Conservation (phyloP, 169 alveolate genomes). For the Eimeria falciformis region DNA sequence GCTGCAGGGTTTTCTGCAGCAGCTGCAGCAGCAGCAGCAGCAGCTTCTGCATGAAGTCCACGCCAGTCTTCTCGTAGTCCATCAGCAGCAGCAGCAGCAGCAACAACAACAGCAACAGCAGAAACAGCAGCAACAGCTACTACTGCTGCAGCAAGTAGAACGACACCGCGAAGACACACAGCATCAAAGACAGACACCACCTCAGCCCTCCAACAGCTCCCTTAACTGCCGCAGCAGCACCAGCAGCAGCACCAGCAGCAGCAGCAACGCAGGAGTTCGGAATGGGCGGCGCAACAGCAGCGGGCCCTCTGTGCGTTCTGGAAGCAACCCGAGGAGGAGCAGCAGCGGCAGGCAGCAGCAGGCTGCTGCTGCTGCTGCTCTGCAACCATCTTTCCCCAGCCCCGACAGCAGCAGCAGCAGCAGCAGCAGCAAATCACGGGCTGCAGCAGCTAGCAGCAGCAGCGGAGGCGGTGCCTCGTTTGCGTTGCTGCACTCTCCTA, state of each 20-base stretch:
- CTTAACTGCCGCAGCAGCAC: conserved; percentile 34
- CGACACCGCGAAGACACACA: neutral
- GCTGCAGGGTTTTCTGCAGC: conserved; percentile 61
- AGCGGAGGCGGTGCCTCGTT: conserved; percentile 43
- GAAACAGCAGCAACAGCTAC: conserved; percentile 2
- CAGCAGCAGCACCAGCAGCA: conserved; percentile 51
- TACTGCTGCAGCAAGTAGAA: neutral
- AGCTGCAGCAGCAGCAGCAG: conserved; percentile 73
- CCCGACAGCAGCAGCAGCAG: conserved; percentile 51
- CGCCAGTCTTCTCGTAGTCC: conserved; percentile 37
- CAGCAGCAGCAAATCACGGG: conserved; percentile 21
- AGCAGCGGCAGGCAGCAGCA: conserved; percentile 4
- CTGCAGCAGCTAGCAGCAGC: conserved; percentile 16
- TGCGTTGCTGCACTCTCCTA: conserved; percentile 52
- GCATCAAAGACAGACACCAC: neutral
- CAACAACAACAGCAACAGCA: conserved; percentile 1
- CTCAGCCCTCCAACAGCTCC: conserved; percentile 13
- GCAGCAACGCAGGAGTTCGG: conserved; percentile 13
- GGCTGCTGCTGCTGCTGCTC: conserved; percentile 57
- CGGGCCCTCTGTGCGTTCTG: conserved; percentile 51
- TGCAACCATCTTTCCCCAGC: conserved; percentile 39
- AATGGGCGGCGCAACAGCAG: conserved; percentile 57
- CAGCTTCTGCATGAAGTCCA: conserved; percentile 35
- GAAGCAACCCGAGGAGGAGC: conserved; percentile 57
- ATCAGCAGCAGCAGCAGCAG: conserved; percentile 47